phyloP scores from a whole-genome alignment of 2,329 filamentous ascomycete genomes.

The Dactylellina sp. region DNA sequence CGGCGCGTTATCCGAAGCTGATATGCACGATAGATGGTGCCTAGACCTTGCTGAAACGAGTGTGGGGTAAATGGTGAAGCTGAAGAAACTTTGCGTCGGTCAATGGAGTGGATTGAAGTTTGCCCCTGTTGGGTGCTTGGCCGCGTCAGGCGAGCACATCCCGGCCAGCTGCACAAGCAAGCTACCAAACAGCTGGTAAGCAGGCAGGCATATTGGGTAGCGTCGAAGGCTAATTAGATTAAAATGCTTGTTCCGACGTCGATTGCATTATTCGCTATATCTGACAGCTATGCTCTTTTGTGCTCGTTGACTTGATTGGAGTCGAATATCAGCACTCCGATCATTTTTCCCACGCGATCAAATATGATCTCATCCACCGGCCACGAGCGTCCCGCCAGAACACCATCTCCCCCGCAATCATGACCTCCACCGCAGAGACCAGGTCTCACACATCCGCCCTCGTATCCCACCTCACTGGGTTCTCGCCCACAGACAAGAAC shows the following conservation, averaged over 20 bases:
- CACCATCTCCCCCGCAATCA: constrained; percentile 1
- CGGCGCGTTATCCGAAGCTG: not conserved
- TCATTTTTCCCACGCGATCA: too few species aligned
- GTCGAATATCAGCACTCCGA: too few species aligned
- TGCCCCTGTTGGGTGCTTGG: not conserved
- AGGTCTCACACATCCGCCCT: constrained; percentile 21
- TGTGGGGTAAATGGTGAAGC: not conserved
- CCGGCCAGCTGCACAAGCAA: not conserved
- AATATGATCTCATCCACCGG: constrained; percentile 2
- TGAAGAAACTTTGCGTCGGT: not conserved
- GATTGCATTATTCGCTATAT: too few species aligned
- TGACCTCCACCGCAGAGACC: constrained; percentile 28
- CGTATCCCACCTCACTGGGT: constrained; percentile 19
- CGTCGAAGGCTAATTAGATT: not conserved
- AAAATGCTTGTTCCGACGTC: constrained; percentile 3
- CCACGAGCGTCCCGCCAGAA: constrained; percentile 11
- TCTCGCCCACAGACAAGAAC: constrained; percentile 22
- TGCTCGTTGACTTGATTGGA: too few species aligned
- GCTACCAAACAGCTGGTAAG: not conserved
- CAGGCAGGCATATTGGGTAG: not conserved
- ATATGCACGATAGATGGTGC: not conserved
- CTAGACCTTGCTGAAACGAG: too few species aligned
- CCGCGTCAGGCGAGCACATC: not conserved
- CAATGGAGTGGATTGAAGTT: not conserved
- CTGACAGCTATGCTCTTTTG: too few species aligned